Percentiles rank a stretch among this genome's conserved stretches.
Conservation (phyloP, 2,329 filamentous ascomycete species). For the Juglanconis oblonga region DNA sequence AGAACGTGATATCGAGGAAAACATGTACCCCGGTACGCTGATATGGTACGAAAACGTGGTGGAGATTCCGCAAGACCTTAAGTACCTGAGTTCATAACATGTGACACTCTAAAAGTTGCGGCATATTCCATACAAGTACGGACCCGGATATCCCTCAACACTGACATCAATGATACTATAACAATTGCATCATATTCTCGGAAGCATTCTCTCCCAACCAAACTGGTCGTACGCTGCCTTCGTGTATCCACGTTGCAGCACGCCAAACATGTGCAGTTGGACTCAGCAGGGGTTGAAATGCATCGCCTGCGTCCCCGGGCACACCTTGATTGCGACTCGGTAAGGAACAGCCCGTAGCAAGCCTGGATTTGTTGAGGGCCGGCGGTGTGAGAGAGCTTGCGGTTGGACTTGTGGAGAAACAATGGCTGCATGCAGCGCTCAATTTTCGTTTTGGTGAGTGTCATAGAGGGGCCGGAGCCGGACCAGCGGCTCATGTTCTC, state of each 20-base stretch:
- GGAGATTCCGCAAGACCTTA: neutral
- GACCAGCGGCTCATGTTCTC: neutral
- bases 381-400: neutral
- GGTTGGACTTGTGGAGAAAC: neutral
- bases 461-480: neutral
- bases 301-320: neutral
- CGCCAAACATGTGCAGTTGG: neutral
- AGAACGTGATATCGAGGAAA: too few species aligned
- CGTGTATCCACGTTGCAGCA: neutral
- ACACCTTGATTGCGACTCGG: neutral
- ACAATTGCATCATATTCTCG: neutral
- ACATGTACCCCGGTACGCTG: neutral
- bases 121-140: neutral
- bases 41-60: neutral
- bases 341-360: neutral
- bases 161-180: neutral
- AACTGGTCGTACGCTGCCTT: neutral
- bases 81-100: neutral
- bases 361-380: neutral
- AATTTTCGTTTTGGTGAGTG: neutral
- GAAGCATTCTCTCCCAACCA: neutral
- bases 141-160: neutral
- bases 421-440: neutral
- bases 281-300: neutral
- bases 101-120: neutral